These are phyloP conservation scores for Phytophthora quininea DNA, from an alignment of 352 stramenopile genomes.

Conservation along the genomic window DNA sequence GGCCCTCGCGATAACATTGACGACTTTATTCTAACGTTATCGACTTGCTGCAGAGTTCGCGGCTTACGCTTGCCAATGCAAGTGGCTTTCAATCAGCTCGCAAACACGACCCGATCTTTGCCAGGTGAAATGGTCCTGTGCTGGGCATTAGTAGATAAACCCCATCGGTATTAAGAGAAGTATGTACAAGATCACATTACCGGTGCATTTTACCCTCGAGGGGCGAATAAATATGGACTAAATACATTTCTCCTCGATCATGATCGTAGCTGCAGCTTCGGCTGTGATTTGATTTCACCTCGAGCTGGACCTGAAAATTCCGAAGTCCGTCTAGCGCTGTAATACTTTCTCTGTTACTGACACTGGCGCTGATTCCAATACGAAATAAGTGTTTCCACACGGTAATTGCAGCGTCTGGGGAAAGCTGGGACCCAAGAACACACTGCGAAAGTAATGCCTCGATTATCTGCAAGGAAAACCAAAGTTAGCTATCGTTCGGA, in stretches of 20 bases:
- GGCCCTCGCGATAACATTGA: background rate
- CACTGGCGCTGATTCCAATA: constrained; percentile 30
- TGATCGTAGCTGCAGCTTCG: constrained; percentile 54
- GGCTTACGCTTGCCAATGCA: constrained; percentile 84
- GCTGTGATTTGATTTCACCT: constrained; percentile 59
- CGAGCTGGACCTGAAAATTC: constrained; percentile 46
- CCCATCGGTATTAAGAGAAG: background rate
- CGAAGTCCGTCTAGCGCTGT: constrained; percentile 25
- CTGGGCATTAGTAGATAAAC: constrained; percentile 49
- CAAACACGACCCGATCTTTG: constrained; percentile 54
- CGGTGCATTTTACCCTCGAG: constrained; percentile 17
- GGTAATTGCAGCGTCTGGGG: constrained; percentile 57
- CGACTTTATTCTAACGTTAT: too few relatives aligned
- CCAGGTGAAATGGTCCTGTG: constrained; percentile 78
- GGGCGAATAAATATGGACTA: constrained; percentile 29
- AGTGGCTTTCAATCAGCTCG: constrained; percentile 70
- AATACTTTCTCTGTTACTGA: background rate
- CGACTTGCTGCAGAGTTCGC: constrained; percentile 36
- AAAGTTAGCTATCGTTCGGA: background rate
- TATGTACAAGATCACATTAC: constrained; percentile 7
- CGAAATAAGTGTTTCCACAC: constrained; percentile 71
- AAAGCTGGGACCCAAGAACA: constrained; percentile 48
- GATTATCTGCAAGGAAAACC: constrained; percentile 51
- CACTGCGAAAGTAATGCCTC: constrained; percentile 70
- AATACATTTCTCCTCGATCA: constrained; percentile 29